phyloP scores from a whole-genome alignment of 768 basidiomycete species.

The Gloeophyllum trabeum region DNA sequence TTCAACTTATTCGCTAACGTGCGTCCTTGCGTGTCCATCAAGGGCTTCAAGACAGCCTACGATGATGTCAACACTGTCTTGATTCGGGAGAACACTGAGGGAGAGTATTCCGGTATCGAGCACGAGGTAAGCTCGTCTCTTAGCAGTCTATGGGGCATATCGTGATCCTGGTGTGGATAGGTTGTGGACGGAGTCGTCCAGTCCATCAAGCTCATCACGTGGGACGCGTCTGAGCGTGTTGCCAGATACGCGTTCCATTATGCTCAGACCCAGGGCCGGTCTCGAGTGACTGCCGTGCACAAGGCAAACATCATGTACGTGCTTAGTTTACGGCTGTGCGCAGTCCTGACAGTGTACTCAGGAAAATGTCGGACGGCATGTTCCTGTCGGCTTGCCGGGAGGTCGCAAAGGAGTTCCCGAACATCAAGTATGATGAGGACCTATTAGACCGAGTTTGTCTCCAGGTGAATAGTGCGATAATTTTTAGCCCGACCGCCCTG shows the following conservation, averaged over 20 bases:
- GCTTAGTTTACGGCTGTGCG: not conserved
- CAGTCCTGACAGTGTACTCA: constrained; percentile 20
- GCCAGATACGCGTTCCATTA: constrained; percentile 98
- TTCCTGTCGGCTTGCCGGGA: constrained; percentile 96
- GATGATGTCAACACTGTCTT: constrained; percentile 97
- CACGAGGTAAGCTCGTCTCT: constrained; percentile 61
- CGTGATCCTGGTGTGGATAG: constrained; percentile 26
- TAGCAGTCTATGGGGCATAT: constrained; percentile 1
- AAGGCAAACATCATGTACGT: constrained; percentile 98
- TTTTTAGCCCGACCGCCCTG: not conserved
- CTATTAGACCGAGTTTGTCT: constrained; percentile 94
- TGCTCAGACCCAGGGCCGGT: constrained; percentile 78
- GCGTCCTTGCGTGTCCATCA: constrained; percentile 89
- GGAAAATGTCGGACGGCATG: constrained; percentile 99
- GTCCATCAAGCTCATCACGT: constrained; percentile 98
- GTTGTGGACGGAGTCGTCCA: constrained; percentile 97
- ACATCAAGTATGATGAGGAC: constrained; percentile 92
- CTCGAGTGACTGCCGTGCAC: constrained; percentile 95
- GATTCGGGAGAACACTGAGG: constrained; percentile 99
- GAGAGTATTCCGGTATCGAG: constrained; percentile 99
- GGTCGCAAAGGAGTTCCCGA: constrained; percentile 92
- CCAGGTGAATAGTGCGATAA: constrained; percentile 36
- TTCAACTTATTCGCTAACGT: constrained; percentile 99
- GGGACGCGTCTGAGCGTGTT: constrained; percentile 97
- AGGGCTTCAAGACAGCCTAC: constrained; percentile 97